These are phyloP conservation scores for Kregervanrija pseudodelftensis DNA, from an alignment of 805 yeast genomes.

Conservation along the genomic window DNA sequence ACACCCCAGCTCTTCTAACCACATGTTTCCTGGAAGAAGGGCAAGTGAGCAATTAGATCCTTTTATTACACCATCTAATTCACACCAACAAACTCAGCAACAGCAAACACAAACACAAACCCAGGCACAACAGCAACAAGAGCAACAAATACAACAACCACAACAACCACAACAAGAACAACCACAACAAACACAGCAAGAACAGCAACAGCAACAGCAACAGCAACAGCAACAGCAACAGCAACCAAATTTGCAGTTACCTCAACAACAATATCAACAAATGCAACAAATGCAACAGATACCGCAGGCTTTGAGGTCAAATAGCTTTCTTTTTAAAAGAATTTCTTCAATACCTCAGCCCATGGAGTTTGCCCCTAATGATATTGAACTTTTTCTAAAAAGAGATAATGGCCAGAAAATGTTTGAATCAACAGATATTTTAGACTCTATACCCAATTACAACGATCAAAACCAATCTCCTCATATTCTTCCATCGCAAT, in stretches of 20 bases:
- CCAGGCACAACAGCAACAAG: neutral
- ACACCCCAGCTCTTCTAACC: constrained; percentile 17
- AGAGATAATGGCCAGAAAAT: constrained; percentile 22
- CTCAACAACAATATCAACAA: constrained; percentile 3
- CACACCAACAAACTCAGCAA: constrained; percentile 1
- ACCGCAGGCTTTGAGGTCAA: constrained; percentile 17
- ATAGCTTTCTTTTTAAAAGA: constrained; percentile 23
- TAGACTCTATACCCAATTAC: constrained; percentile 21
- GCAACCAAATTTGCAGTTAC: constrained; percentile 2
- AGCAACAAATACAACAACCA: no score
- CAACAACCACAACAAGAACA: no score
- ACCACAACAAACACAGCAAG: constrained; percentile 6
- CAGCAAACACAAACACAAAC: neutral
- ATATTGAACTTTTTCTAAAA: constrained; percentile 30
- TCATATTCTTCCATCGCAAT: constrained; percentile 8
- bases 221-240: constrained; percentile 9
- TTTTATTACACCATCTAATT: constrained; percentile 28
- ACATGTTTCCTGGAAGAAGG: constrained; percentile 27
- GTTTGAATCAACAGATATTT: constrained; percentile 14
- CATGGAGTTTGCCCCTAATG: constrained; percentile 22
- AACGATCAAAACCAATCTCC: constrained; percentile 14
- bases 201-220: constrained; percentile 9
- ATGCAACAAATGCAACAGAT: constrained; percentile 4
- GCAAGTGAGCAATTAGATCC: constrained; percentile 47
- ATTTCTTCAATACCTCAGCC: constrained; percentile 26